Evolutionary conservation across 2,329 filamentous ascomycete genomes (phyloP).

Genomic region (Tympanopsis confertula): DNA sequence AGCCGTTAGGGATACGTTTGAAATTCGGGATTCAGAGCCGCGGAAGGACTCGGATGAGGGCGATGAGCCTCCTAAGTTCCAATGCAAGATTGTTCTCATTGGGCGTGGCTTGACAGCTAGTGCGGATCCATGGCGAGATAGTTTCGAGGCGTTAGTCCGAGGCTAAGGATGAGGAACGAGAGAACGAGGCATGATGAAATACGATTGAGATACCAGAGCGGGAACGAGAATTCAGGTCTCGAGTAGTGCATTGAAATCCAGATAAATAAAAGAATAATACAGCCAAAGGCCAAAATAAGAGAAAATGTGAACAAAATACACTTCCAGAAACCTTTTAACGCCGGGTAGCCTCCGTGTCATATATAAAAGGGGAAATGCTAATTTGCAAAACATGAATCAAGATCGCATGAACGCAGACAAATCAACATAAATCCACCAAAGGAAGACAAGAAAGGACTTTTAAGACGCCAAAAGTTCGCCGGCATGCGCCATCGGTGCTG

Average conservation of each 20-base stretch:
- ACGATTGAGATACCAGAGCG: not conserved
- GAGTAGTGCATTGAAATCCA: not conserved
- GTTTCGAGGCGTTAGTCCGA: not conserved
- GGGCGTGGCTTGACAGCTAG: conserved; percentile 23
- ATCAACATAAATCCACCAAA: no score
- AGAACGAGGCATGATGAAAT: no score
- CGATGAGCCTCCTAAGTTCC: not conserved
- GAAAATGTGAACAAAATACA: not conserved
- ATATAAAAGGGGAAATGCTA: no score
- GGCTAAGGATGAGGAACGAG: no score
- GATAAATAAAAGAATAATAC: not conserved
- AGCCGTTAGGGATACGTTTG: conserved; percentile 86
- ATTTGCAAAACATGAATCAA: no score
- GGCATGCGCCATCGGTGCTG: no score
- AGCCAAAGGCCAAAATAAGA: not conserved
- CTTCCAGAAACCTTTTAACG: no score
- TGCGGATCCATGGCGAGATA: not conserved
- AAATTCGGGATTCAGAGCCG: conserved; percentile 58
- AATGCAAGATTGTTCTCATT: conserved; percentile 50
- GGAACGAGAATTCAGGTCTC: not conserved
- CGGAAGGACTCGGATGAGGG: conserved; percentile 3
- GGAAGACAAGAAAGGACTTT: no score
- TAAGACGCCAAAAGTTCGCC: no score
- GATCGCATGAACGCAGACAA: no score
- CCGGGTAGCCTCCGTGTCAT: no score